Evolutionary conservation across 345 rosid species (phyloP).

Genomic region (Isatis tinctoria): DNA sequence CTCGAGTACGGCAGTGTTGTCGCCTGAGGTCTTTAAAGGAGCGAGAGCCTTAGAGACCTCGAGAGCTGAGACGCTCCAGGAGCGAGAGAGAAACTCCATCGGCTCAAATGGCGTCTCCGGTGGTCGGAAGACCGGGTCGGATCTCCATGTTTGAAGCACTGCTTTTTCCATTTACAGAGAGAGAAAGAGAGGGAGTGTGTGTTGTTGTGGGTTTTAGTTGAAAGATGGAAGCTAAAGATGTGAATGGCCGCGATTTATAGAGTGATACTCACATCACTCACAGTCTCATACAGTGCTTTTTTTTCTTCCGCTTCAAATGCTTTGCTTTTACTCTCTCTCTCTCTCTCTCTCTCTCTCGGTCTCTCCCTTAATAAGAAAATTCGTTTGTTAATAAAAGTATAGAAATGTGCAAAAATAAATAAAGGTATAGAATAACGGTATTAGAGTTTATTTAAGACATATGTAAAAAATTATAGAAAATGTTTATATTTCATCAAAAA

Average conservation of each 20-base stretch:
- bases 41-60: conserved; percentile 69
- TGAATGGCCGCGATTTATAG: conserved; percentile 17
- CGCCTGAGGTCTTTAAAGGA: conserved; percentile 31
- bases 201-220: not conserved
- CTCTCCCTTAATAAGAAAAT: not conserved
- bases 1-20: conserved; percentile 46
- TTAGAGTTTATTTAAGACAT: not conserved
- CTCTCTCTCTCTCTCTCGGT: not conserved
- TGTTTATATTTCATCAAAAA: too few relatives aligned
- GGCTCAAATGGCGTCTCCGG: conserved; percentile 88
- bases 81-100: conserved; percentile 93
- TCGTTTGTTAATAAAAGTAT: not conserved
- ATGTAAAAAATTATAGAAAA: too few relatives aligned
- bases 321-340: not conserved
- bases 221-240: not conserved
- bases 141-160: conserved; percentile 45
- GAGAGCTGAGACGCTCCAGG: conserved; percentile 87
- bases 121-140: conserved; percentile 53
- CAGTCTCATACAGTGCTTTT: not conserved
- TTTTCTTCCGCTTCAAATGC: not conserved
- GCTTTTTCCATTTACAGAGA: conserved; percentile 47
- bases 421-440: not conserved
- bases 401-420: too few relatives aligned
- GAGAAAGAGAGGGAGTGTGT: not conserved
- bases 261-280: not conserved